phyloP scores from a whole-genome alignment of 768 basidiomycete species.

The Galerina sulciceps region DNA sequence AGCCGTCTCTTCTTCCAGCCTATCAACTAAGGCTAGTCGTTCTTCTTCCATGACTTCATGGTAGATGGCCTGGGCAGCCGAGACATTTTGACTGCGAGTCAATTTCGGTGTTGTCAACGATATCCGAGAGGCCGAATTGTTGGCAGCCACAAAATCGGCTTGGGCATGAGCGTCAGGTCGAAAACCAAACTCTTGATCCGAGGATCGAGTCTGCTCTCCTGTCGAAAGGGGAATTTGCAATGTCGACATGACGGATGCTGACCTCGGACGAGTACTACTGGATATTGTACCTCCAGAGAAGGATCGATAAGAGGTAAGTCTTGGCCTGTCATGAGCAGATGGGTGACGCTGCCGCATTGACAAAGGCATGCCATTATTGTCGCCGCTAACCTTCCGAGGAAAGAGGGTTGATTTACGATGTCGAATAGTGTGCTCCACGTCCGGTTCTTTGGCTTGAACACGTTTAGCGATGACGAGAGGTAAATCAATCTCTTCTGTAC shows the following conservation, averaged over 20 bases:
- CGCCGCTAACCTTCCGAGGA: slow-evolving; percentile 41
- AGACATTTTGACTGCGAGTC: slow-evolving; percentile 45
- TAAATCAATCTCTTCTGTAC: slow-evolving; percentile 67
- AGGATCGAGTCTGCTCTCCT: slow-evolving; percentile 30
- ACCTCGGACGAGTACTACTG: slow-evolving; percentile 29
- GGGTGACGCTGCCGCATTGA: slow-evolving; percentile 28
- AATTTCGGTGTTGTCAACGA: slow-evolving; percentile 32
- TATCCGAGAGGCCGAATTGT: slow-evolving; percentile 38
- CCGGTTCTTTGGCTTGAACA: slow-evolving; percentile 48
- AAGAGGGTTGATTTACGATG: slow-evolving; percentile 45
- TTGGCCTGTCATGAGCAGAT: slow-evolving; percentile 28
- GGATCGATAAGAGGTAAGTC: slow-evolving; percentile 31
- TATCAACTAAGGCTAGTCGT: slow-evolving; percentile 54
- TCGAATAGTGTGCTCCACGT: slow-evolving; percentile 45
- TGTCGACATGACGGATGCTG: slow-evolving; percentile 41
- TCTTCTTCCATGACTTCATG: slow-evolving; percentile 77
- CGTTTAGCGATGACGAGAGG: slow-evolving; percentile 59
- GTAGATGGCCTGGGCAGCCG: slow-evolving; percentile 65
- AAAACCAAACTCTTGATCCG: slow-evolving; percentile 37
- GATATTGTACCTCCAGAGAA: slow-evolving; percentile 30
- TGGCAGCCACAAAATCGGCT: slow-evolving; percentile 42
- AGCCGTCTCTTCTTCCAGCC: slow-evolving; percentile 52
- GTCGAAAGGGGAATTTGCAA: slow-evolving; percentile 29
- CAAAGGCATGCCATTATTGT: slow-evolving; percentile 28
- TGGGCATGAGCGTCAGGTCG: slow-evolving; percentile 51